These are phyloP conservation scores for Aurifilum marmelostoma DNA, from an alignment of 2,329 filamentous ascomycete genomes.

Conservation along the genomic window DNA sequence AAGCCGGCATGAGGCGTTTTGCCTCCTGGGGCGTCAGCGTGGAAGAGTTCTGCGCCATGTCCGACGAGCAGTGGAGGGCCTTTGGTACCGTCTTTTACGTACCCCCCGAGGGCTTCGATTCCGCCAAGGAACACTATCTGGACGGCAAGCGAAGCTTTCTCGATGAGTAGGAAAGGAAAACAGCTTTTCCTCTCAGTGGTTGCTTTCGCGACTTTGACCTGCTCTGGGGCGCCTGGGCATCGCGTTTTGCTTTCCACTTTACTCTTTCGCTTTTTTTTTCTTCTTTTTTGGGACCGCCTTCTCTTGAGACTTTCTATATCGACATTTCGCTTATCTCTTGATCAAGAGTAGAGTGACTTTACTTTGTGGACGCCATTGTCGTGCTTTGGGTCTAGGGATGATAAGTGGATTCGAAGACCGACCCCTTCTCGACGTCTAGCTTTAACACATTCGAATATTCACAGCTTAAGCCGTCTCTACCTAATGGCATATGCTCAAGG, in stretches of 20 bases:
- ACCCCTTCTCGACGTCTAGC: not conserved
- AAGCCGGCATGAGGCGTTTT: not conserved
- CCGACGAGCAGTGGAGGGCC: conserved; percentile 11
- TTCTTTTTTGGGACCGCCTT: not conserved
- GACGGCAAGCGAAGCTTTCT: not conserved
- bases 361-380: not conserved
- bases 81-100: conserved; percentile 21
- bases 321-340: not conserved
- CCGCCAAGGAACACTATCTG: conserved; percentile 7
- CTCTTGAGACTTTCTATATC: not conserved
- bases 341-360: not conserved
- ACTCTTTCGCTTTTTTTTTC: not conserved
- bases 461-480: not conserved
- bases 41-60: conserved; percentile 21
- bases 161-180: no score
- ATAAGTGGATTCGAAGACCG: not conserved
- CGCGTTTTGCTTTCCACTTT: not conserved
- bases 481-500: no score
- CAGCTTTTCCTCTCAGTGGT: no score
- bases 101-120: conserved; percentile 16
- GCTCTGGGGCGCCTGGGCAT: not conserved
- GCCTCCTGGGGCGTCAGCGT: conserved; percentile 21
- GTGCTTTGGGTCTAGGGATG: not conserved
- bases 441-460: not conserved
- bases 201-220: not conserved